Evolutionary conservation across 2,329 filamentous ascomycete species (phyloP), one percentile per base, ranked within the genome.

Genomic region (Leptodontidium sp.): DNA sequence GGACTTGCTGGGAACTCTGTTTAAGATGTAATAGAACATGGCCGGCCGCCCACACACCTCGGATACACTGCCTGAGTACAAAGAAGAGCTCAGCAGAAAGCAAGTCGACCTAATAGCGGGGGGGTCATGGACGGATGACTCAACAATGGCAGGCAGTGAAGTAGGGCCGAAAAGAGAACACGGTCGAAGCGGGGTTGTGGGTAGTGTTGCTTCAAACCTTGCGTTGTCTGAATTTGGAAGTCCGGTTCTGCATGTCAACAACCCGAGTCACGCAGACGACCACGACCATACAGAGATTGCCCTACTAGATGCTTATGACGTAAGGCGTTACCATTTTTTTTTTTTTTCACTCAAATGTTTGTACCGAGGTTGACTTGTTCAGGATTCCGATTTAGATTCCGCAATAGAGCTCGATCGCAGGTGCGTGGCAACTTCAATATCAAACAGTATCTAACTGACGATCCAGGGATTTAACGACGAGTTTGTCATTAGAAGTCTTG

Each of bases 321-420:
- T 61, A 61, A 47, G 40, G 21, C 14, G 40, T n/a, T 47, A 61
- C 40, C 40, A n/a, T n/a, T n/a, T n/a, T n/a, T n/a, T n/a, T 15
- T 47, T 29, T 32, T 49, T 17, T 43, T 59, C 55, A 9, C n/a
- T 61, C 40, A 32, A 49, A n/a, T 9, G 1, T 61, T 61, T 32
- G 40, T n/a, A n/a, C n/a, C n/a, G n/a, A 49, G 2, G 21, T 61
- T 53, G 3, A 52, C 11, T 63, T 26, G 7, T 40, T 53, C 9
- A 63, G 61, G 11, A 63, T 63, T 52, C n/a, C 14, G 61, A 63
- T 15, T 52, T 43, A 29, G 58, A 61, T 61, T 61, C 58, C 38
- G 58, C 38, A 29, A 11, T 61, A n/a, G 61, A 29, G 17, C 1
- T 24, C 6, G 45, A 38, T 32, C 9, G 29, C 29, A 40, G 61